Base-by-base conservation (phyloP, 768 basidiomycete genomes). In the Suillus paluster region DNA sequence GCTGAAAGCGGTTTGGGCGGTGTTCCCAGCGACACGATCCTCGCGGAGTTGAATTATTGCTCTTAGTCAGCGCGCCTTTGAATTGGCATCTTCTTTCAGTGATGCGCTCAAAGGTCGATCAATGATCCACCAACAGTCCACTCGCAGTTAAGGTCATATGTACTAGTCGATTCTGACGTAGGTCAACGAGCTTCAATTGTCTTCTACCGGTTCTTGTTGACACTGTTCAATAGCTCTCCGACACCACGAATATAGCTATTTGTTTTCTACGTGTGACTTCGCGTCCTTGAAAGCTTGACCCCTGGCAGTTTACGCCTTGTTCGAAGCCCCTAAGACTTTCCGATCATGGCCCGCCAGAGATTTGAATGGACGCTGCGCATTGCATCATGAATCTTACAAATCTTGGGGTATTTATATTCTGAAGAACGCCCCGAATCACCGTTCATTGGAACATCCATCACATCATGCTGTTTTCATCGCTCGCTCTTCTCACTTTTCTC, bases 311-410 rank as follows among this genome's bases (percentile, higher is more conserved):
- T 30, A 27, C 48, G 27, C 27, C 25, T 19, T 30, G 11, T 15
- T 25, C 46, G 25, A 48, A 14, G 25, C 49, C 49, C 49, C 49
- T 50, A 50, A 30, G 49, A 50, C 10, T 11, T 19, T 49, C 34
- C 48, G 23, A 33, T 46, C 34, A 55, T 58, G 30, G 30, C 19
- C 8, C 10, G 6, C 19, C 19, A 52, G 30, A 46, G 48, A 50
- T 23, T 34, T 25, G 56, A 34, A 6, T 11, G 2, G n/a, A n/a
- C 57, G 15, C 71, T 71, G 66, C 64, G 71, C 66, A 73, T 75
- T 74, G 74, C 70, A 67, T 75, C 72, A 73, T 69, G 4, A 25
- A 38, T 57, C 39, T 59, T 23, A 54, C 34, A 46, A 48, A n/a
- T 46, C 25, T 50, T 56, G 52, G 11, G 34, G 19, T 17, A 17